phyloP scores from a whole-genome alignment of 1,139 yeast species.

The Taiozyma onychis region DNA sequence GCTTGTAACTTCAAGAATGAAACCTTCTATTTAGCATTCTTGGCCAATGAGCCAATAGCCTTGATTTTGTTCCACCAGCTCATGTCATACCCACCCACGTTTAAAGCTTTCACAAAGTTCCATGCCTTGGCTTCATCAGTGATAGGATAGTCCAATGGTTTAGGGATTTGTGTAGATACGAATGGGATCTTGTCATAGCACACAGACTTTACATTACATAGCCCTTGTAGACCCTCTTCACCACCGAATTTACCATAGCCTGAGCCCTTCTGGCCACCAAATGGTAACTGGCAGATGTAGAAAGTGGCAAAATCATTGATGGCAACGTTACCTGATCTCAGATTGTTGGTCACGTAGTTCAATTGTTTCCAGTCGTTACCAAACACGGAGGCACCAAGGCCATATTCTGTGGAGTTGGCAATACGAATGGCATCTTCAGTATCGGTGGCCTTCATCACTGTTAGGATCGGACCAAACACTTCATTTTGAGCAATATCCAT shows the following conservation, averaged over 20 bases:
- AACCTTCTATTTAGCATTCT: constrained; percentile 23
- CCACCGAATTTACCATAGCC: constrained; percentile 98
- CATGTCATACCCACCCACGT: constrained; percentile 77
- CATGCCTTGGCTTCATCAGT: constrained; percentile 77
- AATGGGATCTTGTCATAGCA: constrained; percentile 80
- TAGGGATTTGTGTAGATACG: constrained; percentile 78
- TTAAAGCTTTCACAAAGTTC: constrained; percentile 77
- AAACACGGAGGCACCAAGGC: constrained; percentile 87
- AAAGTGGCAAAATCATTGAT: constrained; percentile 96
- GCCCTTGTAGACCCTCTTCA: constrained; percentile 87
- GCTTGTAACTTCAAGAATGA: background rate
- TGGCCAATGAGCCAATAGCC: constrained; percentile 46
- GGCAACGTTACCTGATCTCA: constrained; percentile 87
- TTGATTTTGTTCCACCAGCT: constrained; percentile 64
- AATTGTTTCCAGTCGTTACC: constrained; percentile 56
- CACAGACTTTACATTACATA: constrained; percentile 79
- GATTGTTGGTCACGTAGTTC: constrained; percentile 52
- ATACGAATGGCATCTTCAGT: constrained; percentile 67
- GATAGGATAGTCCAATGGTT: constrained; percentile 87
- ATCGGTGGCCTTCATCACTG: constrained; percentile 64
- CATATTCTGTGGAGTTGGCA: constrained; percentile 85
- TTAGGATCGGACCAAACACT: constrained; percentile 87
- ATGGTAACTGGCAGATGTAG: constrained; percentile 92
- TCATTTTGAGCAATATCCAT: constrained; percentile 85
- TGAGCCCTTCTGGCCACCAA: constrained; percentile 89